Base-by-base conservation (phyloP, 2,329 filamentous ascomycete genomes). In the Mycocentrospora acerina region DNA sequence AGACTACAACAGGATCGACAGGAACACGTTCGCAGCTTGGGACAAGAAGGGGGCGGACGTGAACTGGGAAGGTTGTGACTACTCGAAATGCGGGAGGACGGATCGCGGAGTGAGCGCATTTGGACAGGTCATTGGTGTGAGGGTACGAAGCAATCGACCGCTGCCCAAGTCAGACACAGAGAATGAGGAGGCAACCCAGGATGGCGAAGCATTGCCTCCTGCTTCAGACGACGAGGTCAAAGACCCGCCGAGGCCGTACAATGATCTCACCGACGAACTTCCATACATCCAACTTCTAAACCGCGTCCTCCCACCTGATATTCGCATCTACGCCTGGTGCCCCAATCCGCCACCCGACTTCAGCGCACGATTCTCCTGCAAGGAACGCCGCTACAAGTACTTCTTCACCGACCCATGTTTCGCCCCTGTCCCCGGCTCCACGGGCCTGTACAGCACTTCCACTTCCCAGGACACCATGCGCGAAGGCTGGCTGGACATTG, bases 381-480 rank as follows among this genome's bases (percentile, higher is more conserved):
- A 85, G 46, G 90, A 96, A 69, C 80, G 93, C 15, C 85, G 87
- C 51, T 98, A 98, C 72, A 83, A 88, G 41, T 98, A 98, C 70
- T 97, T 95, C 74, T 98, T 98, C 73, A 97, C 93, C 0, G 89
- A 96, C 63, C 93, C 93, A 0, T 88, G 86, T 1, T 95, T 89
- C 60, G 73, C 81, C 2, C 89, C 89, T 0, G 74, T 80, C 4
- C 81, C 85, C 1, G 71, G 75, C 2, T 60, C 74, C 14, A 46
- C 77, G 25, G 79, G 78, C 4, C 66, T 79, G 30, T 70, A 71
- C 24, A 59, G 53, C 49, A 54, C 58, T 34, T 6, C 25, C 6
- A 22, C 37, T 10, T 35, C 29, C 26, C 10, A 31, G 15, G 10
- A 30, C 5, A 15, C 43, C 25, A 62, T 60, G 52, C 48, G 60